Evolutionary conservation across 208 protist genomes (phyloP), one percentile per base, ranked within the genome.

Genomic region (Kentomonas sorsogonicus): DNA sequence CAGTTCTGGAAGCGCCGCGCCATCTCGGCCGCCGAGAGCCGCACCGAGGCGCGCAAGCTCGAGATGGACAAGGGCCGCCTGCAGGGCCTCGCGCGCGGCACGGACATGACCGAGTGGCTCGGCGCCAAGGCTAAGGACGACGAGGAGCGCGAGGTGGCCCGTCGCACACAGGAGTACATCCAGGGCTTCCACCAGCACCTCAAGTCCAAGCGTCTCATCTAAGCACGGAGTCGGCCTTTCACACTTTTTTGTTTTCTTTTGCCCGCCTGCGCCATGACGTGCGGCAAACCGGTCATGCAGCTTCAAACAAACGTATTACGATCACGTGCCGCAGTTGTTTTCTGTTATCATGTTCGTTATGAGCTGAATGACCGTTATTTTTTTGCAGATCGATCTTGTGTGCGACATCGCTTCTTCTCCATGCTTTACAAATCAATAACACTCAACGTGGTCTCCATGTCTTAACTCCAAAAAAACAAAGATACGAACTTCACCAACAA

Each of bases 91-190:
- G 83, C 83, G 0, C 75, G 83, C 27, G 87, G 87, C 5, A 94
- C 87, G 16, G 87, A 94, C 55, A 91, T 94, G 83, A 91, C 87
- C 43, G 87, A 94, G 72, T 94, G 87, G 87, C 59, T 94, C 0
- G 83, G 82, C 1, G 87, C 87, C 36, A 94, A 94, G 66, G 79
- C 64, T 36, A 94, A 94, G 66, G 87, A 94, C 38, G 79, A 91
- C 50, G 82, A 94, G 69, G 87, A 94, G 62, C 80, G 83, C 11
- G 81, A 94, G 53, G 81, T 94, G 30, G 83, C 87, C 16, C 74
- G 83, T 2, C 75, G 87, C 10, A 94, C 87, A 20, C 83, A 91
- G 61, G 87, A 94, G 26, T 94, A 94, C 66, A 91, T 94, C 40
- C 87, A 91, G 38, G 87, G 87, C 25, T 94, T 94, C 51, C 87